A percentile compares a stretch with the other conserved stretches of the same genome.
Conservation (phyloP, 2,329 filamentous ascomycete genomes). For the Nigrospora osmanthi region DNA sequence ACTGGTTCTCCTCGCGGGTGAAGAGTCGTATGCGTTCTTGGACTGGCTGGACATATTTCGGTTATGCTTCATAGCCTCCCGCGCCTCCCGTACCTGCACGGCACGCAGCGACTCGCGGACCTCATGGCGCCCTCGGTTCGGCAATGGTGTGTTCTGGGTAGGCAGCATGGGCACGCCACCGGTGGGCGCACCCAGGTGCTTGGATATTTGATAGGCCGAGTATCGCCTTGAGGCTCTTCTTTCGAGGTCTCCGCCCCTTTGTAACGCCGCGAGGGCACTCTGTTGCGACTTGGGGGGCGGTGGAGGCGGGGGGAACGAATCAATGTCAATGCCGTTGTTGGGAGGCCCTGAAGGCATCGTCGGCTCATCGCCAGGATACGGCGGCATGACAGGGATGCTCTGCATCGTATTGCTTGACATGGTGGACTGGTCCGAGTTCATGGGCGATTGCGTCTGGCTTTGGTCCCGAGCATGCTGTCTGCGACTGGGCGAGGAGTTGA, state of each 20-base stretch:
- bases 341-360: conserved; percentile 35
- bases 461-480: conserved; percentile 43
- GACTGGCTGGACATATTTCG: conserved; percentile 39
- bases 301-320: conserved; percentile 65
- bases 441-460: conserved; percentile 32
- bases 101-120: conserved; percentile 75
- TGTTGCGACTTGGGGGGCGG: conserved; percentile 77
- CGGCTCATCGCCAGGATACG: conserved; percentile 58
- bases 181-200: conserved; percentile 74
- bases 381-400: conserved; percentile 65
- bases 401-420: conserved; percentile 71
- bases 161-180: conserved; percentile 84
- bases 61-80: conserved; percentile 41
- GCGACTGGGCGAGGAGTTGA: conserved; percentile 38
- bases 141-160: conserved; percentile 72
- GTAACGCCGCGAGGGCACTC: conserved; percentile 83
- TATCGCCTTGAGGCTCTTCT: conserved; percentile 87
- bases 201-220: conserved; percentile 94
- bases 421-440: conserved; percentile 55
- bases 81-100: conserved; percentile 47
- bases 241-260: conserved; percentile 87
- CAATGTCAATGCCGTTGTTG: conserved; percentile 45
- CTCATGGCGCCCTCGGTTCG: conserved; percentile 74
- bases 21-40: conserved; percentile 42
- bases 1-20: conserved; percentile 51